Conservation (phyloP, 1,139 yeast genomes). For the Taphrina flavorubra region DNA sequence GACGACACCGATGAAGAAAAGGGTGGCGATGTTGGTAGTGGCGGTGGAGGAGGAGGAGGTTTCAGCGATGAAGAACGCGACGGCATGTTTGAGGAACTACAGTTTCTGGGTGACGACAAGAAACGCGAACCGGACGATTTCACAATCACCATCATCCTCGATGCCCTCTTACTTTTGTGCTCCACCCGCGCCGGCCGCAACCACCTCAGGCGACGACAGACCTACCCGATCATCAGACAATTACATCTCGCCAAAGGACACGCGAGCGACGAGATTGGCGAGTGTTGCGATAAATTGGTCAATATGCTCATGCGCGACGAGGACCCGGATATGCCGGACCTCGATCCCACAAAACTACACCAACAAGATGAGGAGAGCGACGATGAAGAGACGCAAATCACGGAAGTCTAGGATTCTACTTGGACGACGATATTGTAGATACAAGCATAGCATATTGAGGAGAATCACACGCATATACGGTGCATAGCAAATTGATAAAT, state of each 20-base stretch:
- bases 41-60: constrained; percentile 7
- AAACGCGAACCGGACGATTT: constrained; percentile 72
- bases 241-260: constrained; percentile 65
- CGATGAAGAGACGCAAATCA: constrained; percentile 26
- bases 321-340: constrained; percentile 41
- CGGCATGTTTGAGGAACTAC: constrained; percentile 86
- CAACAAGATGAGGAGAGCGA: constrained; percentile 13
- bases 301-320: constrained; percentile 47
- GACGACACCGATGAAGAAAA: too few relatives aligned
- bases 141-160: constrained; percentile 69
- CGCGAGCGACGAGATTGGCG: constrained; percentile 68
- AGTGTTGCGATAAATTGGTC: constrained; percentile 49
- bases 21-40: constrained; percentile 50
- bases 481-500: neutral
- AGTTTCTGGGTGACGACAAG: constrained; percentile 76
- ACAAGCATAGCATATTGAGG: neutral
- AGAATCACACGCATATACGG: neutral
- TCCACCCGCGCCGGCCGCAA: constrained; percentile 77
- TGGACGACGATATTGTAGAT: neutral
- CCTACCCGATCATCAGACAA: constrained; percentile 83
- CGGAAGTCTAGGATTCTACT: constrained; percentile 6
- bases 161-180: constrained; percentile 61
- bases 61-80: constrained; percentile 79
- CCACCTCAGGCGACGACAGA: constrained; percentile 73
- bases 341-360: constrained; percentile 39